phyloP scores from a whole-genome alignment of 495 filamentous ascomycete species.

The Hypomontagnella monticulosa region DNA sequence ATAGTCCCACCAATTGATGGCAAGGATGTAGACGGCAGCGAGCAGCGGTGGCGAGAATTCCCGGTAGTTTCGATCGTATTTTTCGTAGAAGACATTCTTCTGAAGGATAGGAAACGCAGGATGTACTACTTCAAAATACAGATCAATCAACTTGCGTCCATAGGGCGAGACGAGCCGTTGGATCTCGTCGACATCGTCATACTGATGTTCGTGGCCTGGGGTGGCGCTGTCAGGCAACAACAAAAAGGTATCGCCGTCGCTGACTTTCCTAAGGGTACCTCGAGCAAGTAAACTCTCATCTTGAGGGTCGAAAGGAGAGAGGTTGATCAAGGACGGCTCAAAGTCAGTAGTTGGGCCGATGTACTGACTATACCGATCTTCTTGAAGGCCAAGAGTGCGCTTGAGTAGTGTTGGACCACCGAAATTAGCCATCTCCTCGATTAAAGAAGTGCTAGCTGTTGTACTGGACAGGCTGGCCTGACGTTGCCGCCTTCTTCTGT shows the following conservation, averaged over 20 bases:
- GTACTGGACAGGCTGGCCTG: conserved; percentile 65
- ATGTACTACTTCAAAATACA: conserved; percentile 90
- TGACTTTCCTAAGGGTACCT: conserved; percentile 80
- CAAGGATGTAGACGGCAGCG: conserved; percentile 88
- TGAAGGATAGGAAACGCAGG: conserved; percentile 91
- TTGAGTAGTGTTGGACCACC: conserved; percentile 68
- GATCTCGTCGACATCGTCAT: conserved; percentile 78
- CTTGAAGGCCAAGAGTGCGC: conserved; percentile 71
- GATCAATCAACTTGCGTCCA: conserved; percentile 80
- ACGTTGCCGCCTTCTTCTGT: conserved; percentile 61
- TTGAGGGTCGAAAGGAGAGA: conserved; percentile 74
- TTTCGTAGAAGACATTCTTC: conserved; percentile 86
- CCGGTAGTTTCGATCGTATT: conserved; percentile 77
- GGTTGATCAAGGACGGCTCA: conserved; percentile 75
- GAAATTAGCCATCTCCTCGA: conserved; percentile 70
- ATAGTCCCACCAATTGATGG: conserved; percentile 88
- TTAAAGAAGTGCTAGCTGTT: conserved; percentile 61
- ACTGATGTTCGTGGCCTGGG: conserved; percentile 66
- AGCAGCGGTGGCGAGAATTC: conserved; percentile 85
- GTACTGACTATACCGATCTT: conserved; percentile 69
- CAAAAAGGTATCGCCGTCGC: conserved; percentile 83
- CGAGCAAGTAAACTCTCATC: conserved; percentile 75
- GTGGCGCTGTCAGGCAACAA: conserved; percentile 74
- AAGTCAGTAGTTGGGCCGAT: conserved; percentile 77
- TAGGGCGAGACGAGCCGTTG: conserved; percentile 85